phyloP scores from a whole-genome alignment of 148 eudicot species.

The Persicaria tinctoria region DNA sequence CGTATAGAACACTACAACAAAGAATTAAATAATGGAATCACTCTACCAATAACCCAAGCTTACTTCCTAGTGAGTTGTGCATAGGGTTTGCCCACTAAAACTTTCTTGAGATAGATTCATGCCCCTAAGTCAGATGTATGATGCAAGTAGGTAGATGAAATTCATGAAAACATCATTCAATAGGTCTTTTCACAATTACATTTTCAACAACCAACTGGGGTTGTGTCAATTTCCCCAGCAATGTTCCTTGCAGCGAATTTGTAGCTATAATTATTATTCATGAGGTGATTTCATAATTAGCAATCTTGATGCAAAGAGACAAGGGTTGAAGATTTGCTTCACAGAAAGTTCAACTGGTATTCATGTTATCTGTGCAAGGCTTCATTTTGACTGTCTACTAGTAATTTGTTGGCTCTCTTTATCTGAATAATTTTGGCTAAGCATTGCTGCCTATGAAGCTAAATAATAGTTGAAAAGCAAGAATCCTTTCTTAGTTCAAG shows the following conservation, averaged over 20 bases:
- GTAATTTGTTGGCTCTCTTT: background rate
- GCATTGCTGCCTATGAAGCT: background rate
- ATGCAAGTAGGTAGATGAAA: background rate
- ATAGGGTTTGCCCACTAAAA: background rate
- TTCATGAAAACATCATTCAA: background rate
- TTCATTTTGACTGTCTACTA: background rate
- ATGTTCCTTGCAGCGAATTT: background rate
- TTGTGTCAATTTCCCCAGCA: background rate
- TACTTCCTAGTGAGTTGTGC: background rate
- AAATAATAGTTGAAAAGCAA: background rate
- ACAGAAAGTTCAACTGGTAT: background rate
- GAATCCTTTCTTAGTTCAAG: background rate
- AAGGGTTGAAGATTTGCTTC: background rate
- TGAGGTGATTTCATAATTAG: background rate
- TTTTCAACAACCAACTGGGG: background rate
- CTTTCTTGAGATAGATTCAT: background rate
- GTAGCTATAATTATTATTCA: background rate
- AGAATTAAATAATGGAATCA: background rate
- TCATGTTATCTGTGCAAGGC: background rate
- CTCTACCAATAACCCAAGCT: background rate
- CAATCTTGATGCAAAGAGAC: background rate
- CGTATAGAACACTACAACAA: background rate
- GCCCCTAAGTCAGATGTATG: background rate
- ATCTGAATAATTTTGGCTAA: background rate
- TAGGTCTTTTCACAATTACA: background rate